Evolutionary conservation across 2,329 filamentous ascomycete genomes (phyloP), one percentile per base, ranked within the genome.

Genomic region (Diaporthe sp.): DNA sequence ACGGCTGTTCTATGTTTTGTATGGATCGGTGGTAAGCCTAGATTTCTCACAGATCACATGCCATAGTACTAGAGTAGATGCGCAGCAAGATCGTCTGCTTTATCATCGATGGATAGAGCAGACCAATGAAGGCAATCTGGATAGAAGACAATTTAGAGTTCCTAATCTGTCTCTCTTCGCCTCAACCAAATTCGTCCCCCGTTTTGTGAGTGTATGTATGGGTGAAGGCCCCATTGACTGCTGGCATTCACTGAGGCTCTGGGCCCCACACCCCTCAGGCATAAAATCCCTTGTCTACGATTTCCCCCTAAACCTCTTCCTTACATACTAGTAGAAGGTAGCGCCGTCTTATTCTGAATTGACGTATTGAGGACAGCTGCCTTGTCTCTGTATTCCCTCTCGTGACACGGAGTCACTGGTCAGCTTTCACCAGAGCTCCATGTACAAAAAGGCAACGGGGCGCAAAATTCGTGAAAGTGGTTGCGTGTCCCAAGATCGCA

Each of bases 21-120:
- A 2, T 87, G 85, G 70, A 82, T 90, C 73, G 88, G 88, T 6
- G 86, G 85, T 0, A 86, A 81, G 75, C 85, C 85, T 20, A 80
- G 74, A 47, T 42, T 79, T 15, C 55, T 79, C 3, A 53, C n/a
- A 15, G 88, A 87, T 37, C 15, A 22, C 8, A 17, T 37, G 44
- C 12, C n/a, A 17, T 47, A 49, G 25, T 55, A 20, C 25, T 65
- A 65, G 58, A 4, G 25, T 37, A 3, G 10, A 37, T 17, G 8
- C 13, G n/a, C 12, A 37, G 10, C 47, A 53, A 53, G 31, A 20
- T 42, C 5, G 20, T 37, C 31, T 28, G 31, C n/a, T 17, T 28
- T 1, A 28, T 17, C 10, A 22, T 39, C 3, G 31, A 28, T 7
- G 3, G 20, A 1, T 37, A 20, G 10, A 42, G 15, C n/a, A 42